Evolutionary conservation across 257 asterid species (phyloP).

Genomic region (Solanum bulbocastanum): DNA sequence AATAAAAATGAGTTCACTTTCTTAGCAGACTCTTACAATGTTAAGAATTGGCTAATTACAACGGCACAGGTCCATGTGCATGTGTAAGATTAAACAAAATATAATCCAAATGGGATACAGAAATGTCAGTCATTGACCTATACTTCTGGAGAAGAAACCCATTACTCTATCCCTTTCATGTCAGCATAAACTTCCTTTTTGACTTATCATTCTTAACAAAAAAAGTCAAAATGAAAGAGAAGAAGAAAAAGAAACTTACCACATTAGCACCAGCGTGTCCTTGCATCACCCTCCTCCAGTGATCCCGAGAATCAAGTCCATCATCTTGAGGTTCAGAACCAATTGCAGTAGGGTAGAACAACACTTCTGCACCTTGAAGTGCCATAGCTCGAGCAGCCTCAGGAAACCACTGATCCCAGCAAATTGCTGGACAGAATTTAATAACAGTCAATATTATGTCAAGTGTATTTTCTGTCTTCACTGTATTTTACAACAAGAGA

Average conservation of each 20-base stretch:
- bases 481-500: neutral
- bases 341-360: conserved; percentile 95
- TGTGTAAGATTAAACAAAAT: neutral
- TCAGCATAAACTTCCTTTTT: neutral
- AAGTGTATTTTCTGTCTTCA: neutral
- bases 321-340: conserved; percentile 98
- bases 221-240: neutral
- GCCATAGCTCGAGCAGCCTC: conserved; percentile 98
- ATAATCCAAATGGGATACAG: neutral
- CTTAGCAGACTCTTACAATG: neutral
- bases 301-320: conserved; percentile 90
- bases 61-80: neutral
- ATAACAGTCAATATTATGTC: neutral
- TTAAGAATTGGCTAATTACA: neutral
- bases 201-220: neutral
- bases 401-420: conserved; percentile 99
- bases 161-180: neutral
- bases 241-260: conserved; percentile 38
- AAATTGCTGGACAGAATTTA: conserved; percentile 43
- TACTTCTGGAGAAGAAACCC: neutral
- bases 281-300: conserved; percentile 97
- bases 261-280: conserved; percentile 97
- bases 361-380: conserved; percentile 93
- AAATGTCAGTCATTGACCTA: neutral
- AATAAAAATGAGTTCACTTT: neutral